Percentiles rank a stretch among this genome's conserved stretches.
These are phyloP conservation scores for Phytophthora capsici DNA, from an alignment of 352 stramenopile genomes.

Conservation along the genomic window DNA sequence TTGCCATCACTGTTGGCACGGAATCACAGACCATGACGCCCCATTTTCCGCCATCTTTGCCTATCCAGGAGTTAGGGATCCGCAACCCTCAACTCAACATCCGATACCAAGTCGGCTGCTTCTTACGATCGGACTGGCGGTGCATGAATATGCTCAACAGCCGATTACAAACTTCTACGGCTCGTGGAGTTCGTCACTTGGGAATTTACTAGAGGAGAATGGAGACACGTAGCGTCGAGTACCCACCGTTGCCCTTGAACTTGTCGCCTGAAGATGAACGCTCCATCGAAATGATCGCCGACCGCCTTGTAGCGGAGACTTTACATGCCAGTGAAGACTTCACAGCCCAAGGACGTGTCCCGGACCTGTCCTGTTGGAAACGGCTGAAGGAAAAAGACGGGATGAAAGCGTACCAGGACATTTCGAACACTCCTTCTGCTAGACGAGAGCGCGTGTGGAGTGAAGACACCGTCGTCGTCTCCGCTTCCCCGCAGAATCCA, in stretches of 20 bases:
- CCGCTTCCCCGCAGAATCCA: slow-evolving; percentile 30
- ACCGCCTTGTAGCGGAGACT: slow-evolving; percentile 61
- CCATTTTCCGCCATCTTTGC: slow-evolving; percentile 21
- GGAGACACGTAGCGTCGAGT: slow-evolving; percentile 14
- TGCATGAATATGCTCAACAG: slow-evolving; percentile 14
- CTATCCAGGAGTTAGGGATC: slow-evolving; percentile 17
- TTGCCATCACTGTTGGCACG: no score
- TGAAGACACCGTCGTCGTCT: slow-evolving; percentile 43
- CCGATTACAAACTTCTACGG: slow-evolving; percentile 10
- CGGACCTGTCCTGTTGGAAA: slow-evolving; percentile 52
- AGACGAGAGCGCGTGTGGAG: slow-evolving; percentile 41
- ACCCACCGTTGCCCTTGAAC: slow-evolving; percentile 21
- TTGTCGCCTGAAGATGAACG: slow-evolving; percentile 54
- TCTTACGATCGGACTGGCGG: slow-evolving; percentile 29
- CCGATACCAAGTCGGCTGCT: slow-evolving; percentile 23
- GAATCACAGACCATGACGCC: neutral
- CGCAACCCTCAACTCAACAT: slow-evolving; percentile 15
- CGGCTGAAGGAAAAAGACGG: slow-evolving; percentile 53
- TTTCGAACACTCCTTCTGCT: slow-evolving; percentile 8
- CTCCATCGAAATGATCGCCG: slow-evolving; percentile 46
- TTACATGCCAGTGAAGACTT: slow-evolving; percentile 59
- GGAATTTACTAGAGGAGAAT: slow-evolving; percentile 10
- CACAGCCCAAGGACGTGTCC: slow-evolving; percentile 37
- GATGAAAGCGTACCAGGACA: slow-evolving; percentile 55
- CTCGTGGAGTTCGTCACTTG: slow-evolving; percentile 22